Conservation (phyloP, 208 protist species). For the Wallacemonas rigidus region DNA sequence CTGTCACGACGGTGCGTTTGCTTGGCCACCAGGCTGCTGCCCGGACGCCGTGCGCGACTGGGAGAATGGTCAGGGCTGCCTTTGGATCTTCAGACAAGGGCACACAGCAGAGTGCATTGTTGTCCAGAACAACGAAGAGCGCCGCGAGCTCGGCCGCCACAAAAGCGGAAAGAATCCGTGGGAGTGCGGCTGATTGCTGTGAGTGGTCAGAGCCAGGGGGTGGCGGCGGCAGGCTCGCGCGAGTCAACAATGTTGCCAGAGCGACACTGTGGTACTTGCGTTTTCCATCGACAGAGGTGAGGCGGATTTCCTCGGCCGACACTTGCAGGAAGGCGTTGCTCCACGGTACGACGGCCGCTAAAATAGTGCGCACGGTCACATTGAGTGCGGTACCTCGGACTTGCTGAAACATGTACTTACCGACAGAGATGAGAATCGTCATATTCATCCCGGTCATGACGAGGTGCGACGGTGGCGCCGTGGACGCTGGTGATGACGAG, state of each 20-base stretch:
- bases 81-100: constrained; percentile 6
- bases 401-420: constrained; percentile 73
- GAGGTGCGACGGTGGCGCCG: constrained; percentile 36
- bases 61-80: neutral
- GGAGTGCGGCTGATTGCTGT: neutral
- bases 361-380: constrained; percentile 54
- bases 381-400: constrained; percentile 61
- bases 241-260: constrained; percentile 26
- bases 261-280: constrained; percentile 30
- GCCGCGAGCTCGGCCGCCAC: constrained; percentile 1
- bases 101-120: neutral
- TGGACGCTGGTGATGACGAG: neutral
- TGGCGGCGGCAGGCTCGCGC: neutral
- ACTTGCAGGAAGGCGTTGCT: constrained; percentile 70
- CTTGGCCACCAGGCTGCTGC: constrained; percentile 10
- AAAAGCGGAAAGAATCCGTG: constrained; percentile 10
- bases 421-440: constrained; percentile 75
- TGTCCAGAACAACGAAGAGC: constrained; percentile 16
- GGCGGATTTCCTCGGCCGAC: constrained; percentile 64
- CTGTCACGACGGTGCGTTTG: neutral
- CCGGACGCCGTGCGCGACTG: neutral
- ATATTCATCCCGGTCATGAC: constrained; percentile 73
- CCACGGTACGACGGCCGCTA: constrained; percentile 49
- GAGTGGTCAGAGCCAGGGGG: neutral
- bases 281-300: constrained; percentile 66